Base-by-base conservation (phyloP, 768 basidiomycete species). In the Panaeolus papilionaceus region DNA sequence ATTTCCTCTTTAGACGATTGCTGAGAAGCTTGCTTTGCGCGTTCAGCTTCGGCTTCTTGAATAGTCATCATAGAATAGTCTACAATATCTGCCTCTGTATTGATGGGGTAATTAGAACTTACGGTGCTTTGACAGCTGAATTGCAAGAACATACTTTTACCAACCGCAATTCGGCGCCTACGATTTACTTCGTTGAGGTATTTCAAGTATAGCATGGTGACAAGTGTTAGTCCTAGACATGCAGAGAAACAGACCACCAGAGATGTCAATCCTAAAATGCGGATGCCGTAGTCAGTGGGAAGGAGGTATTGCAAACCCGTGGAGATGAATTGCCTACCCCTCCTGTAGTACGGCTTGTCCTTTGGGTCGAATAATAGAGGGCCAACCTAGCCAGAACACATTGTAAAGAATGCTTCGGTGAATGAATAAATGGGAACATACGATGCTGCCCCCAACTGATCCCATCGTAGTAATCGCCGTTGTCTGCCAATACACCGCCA, bases 401-500 rank as follows among this genome's bases (percentile, higher is more conserved):
- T 44, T 6, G 10, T 44, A 12, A 44, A 44, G 1, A 1, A 6
- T 44, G 42, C 33, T 33, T 16, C 5, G 3, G 5, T 16, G 5
- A 18, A 18, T 16, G 1, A 14, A 12, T 16, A 44, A 14, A 14
- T 3, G 16, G 16, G 42, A 4, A 68, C 68, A 18, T 67, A 77
- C 75, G 58, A 77, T 76, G 44, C 63, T 70, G n/a, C 76, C 76
- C 37, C 71, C 71, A 16, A 76, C 70, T 7, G 66, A 66, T 3
- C 76, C 76, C 67, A 71, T 73, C 33, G 70, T 72, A 67, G 73
- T 74, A 38, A 77, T 68, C 0, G 76, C 73, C 18, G 69, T 74
- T 12, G 75, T 77, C 76, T 77, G 23, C 18, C n/a, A 11, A 49
- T 7, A 1, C 47, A 49, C 26, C 0, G 11, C 10, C 20, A 23